These are phyloP conservation scores for Saccharomyces hybrid DNA, from an alignment of 1,139 yeast species.

Conservation along the genomic window DNA sequence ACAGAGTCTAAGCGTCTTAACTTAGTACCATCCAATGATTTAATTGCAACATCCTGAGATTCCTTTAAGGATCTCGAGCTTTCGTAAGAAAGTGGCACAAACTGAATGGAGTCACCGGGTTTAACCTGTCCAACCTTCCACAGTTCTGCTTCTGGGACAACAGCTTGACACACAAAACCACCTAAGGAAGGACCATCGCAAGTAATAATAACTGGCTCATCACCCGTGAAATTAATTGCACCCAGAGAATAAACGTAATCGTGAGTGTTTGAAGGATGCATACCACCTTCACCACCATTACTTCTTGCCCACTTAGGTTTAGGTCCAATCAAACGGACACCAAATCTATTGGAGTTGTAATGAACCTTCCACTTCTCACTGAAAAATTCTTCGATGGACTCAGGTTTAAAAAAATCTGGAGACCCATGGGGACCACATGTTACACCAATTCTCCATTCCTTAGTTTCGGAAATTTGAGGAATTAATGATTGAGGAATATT, in stretches of 20 bases:
- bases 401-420: slow-evolving; percentile 85
- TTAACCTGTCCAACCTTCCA: slow-evolving; percentile 98
- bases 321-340: slow-evolving; percentile 90
- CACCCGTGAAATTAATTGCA: slow-evolving; percentile 96
- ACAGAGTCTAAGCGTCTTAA: slow-evolving; percentile 37
- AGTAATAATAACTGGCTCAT: slow-evolving; percentile 92
- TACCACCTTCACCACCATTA: slow-evolving; percentile 98
- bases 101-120: slow-evolving; percentile 81
- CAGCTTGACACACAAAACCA: slow-evolving; percentile 95
- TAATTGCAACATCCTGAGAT: slow-evolving; percentile 51
- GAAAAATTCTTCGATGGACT: slow-evolving; percentile 69
- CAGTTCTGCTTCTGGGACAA: slow-evolving; percentile 90
- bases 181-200: slow-evolving; percentile 97
- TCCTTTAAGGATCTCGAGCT: slow-evolving; percentile 58
- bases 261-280: slow-evolving; percentile 96
- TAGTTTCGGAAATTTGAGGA: slow-evolving; percentile 45
- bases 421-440: slow-evolving; percentile 97
- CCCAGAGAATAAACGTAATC: slow-evolving; percentile 95
- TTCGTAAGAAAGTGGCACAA: slow-evolving; percentile 66
- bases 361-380: slow-evolving; percentile 83
- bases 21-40: slow-evolving; percentile 27
- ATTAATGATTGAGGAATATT: slow-evolving; percentile 50
- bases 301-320: slow-evolving; percentile 93
- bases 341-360: slow-evolving; percentile 93
- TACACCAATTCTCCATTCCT: slow-evolving; percentile 81